phyloP scores from a whole-genome alignment of 2,329 filamentous ascomycete species.

The Acrodontium crateriforme region DNA sequence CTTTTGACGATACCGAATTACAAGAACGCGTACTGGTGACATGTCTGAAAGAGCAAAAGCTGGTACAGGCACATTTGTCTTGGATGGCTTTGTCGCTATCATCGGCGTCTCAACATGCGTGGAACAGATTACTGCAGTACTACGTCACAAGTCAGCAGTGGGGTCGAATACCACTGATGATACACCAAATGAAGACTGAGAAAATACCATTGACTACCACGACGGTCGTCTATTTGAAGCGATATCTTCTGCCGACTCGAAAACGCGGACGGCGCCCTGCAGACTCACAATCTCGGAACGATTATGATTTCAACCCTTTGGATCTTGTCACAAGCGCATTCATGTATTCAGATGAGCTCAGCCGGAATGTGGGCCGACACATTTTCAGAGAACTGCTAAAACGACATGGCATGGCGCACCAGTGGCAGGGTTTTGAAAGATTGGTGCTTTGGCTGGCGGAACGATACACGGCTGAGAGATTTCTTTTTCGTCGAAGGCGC shows the following conservation, averaged over 20 bases:
- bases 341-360: conserved; percentile 23
- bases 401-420: conserved; percentile 43
- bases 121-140: conserved; percentile 35
- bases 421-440: conserved; percentile 37
- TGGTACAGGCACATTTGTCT: conserved; percentile 41
- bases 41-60: conserved; percentile 38
- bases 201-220: conserved; percentile 28
- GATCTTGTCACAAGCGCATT: conserved; percentile 34
- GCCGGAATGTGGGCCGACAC: conserved; percentile 28
- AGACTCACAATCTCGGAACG: conserved; percentile 5
- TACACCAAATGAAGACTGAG: conserved; percentile 37
- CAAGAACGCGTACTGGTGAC: conserved; percentile 41
- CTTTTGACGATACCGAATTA: conserved; percentile 40
- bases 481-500: not conserved
- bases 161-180: conserved; percentile 19
- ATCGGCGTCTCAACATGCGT: conserved; percentile 24
- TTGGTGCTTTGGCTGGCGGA: conserved; percentile 39
- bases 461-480: conserved; percentile 4
- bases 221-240: conserved; percentile 32
- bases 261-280: conserved; percentile 23
- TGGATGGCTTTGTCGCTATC: conserved; percentile 26
- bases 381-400: conserved; percentile 46
- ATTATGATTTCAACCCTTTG: conserved; percentile 22
- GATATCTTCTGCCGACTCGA: conserved; percentile 26
- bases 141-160: conserved; percentile 20